These are phyloP conservation scores for Ustilago sp. DNA, from an alignment of 1,284 basidiomycete species.

Conservation along the genomic window DNA sequence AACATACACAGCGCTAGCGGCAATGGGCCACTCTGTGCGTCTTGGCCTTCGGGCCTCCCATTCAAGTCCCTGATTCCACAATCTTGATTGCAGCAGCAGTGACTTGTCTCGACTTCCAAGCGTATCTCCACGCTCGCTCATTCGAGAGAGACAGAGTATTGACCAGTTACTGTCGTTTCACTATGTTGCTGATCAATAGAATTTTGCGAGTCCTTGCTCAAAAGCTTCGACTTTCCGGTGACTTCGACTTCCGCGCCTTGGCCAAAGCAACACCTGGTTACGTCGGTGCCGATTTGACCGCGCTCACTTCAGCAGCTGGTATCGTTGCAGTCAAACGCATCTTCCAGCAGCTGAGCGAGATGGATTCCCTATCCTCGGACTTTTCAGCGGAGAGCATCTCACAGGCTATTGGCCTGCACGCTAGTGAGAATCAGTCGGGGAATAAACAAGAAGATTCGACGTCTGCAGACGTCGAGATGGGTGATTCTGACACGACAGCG, in stretches of 20 bases:
- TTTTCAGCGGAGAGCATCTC: slow-evolving; percentile 34
- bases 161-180: slow-evolving; percentile 8
- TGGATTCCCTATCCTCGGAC: slow-evolving; percentile 51
- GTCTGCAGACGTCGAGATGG: slow-evolving; percentile 49
- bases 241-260: slow-evolving; percentile 83
- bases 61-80: slow-evolving; percentile 56
- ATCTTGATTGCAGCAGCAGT: slow-evolving; percentile 8
- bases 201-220: slow-evolving; percentile 64
- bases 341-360: slow-evolving; percentile 77
- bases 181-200: slow-evolving; percentile 15
- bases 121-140: background rate
- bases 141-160: slow-evolving; percentile 8
- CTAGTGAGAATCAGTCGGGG: slow-evolving; percentile 8
- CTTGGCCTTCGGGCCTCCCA: slow-evolving; percentile 57
- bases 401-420: slow-evolving; percentile 38
- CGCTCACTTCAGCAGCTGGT: slow-evolving; percentile 91
- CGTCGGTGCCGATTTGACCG: slow-evolving; percentile 92
- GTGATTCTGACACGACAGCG: slow-evolving; percentile 18
- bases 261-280: slow-evolving; percentile 96
- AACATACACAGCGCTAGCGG: slow-evolving; percentile 55
- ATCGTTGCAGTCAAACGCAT: slow-evolving; percentile 96
- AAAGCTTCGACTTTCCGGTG: slow-evolving; percentile 73
- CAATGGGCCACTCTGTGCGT: slow-evolving; percentile 52
- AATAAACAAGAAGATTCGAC: slow-evolving; percentile 3
- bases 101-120: background rate